Evolutionary conservation across 140 eudicot genomes (phyloP), one percentile per base, ranked within the genome.

Genomic region (Erigeron philadelphicus): DNA sequence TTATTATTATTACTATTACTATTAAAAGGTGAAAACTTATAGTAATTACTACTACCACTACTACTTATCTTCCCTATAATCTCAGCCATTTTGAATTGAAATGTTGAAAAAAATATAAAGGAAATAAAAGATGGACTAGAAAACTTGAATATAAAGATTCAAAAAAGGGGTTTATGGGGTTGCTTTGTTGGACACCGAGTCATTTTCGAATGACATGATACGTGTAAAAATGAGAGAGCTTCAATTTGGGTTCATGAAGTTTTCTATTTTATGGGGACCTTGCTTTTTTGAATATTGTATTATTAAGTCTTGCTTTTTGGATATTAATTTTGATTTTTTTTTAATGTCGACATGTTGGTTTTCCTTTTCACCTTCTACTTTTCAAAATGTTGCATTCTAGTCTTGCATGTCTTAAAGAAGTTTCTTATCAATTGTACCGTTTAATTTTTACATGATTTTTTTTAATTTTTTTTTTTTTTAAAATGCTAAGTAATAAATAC

Each of bases 161-260:
- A 62, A 9, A 63, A 63, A 64, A 35, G 44, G 68, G 48, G 21
- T n/a, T 63, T 63, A 35, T 49, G 11, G 73, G 25, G 44, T 68
- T 57, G 66, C 17, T 18, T 67, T 55, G 6, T 40, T 58, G 58
- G 45, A 19, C 75, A 70, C 66, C 35, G 75, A 70, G 66, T 70
- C 67, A 70, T 38, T 49, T 67, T 67, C 7, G 2, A 59, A 1
- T 0, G 6, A 21, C 25, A 52, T 61, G 41, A 72, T 63, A 73
- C 77, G 77, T 73, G 77, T 73, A 63, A 18, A 41, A 19, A 53
- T 52, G 69, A 63, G 64, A 64, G 54, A 40, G 63, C 41, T 38
- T 61, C 12, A 45, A 21, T 61, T 40, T n/a, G 31, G 64, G 64
- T 35, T 61, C 40, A 38, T 54, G 54, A 72, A 69, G 41, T 68